Base-by-base conservation (phyloP, 345 rosid genomes). In the Bruguiera sexangula region DNA sequence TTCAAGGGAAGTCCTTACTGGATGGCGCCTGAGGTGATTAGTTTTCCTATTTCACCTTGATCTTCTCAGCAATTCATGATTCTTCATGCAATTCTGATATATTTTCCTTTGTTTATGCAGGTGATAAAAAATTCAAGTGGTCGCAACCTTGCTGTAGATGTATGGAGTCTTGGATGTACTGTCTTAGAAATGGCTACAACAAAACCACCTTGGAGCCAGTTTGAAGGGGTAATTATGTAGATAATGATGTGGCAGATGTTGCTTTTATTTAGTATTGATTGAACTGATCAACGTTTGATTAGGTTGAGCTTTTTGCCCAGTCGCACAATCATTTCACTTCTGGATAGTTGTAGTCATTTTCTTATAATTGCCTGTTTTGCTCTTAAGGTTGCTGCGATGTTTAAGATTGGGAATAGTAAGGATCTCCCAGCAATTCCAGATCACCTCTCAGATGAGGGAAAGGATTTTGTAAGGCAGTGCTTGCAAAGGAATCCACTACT, bases 81-180 rank as follows among this genome's bases (percentile, higher is more conserved):
- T 61, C n/a, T 16, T 34, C 27, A 11, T 16, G 55, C 22, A 39
- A 60, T 55, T 19, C 5, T 37, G 6, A 10, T 6, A 9, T 26
- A 20, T 18, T 24, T 21, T 43, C 30, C n/a, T 53, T 37, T 62
- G 60, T 67, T 30, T 21, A 9, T 62, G 27, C 87, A 89, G 96
- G 90, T 89, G 60, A 87, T 89, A 75, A 89, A 70, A 74, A 84
- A 85, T 71, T 71, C 86, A 56, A 80, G 60, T 62, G 90, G 92
- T 65, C 79, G 89, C 80, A 84, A 78, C 67, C 87, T 89, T 77
- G 90, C 92, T 54, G 96, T 89, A 65, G 96, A 89, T 81, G 83
- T 89, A 70, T 89, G 96, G 96, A 89, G 96, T 75, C 96, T 87
- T 75, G 96, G 96, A 51, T 87, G 96, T 75, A 87, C 92, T 36